A percentile compares a stretch with the other conserved stretches of the same genome.
phyloP scores from a whole-genome alignment of 2,329 filamentous ascomycete genomes.

The Cercospora sesami region DNA sequence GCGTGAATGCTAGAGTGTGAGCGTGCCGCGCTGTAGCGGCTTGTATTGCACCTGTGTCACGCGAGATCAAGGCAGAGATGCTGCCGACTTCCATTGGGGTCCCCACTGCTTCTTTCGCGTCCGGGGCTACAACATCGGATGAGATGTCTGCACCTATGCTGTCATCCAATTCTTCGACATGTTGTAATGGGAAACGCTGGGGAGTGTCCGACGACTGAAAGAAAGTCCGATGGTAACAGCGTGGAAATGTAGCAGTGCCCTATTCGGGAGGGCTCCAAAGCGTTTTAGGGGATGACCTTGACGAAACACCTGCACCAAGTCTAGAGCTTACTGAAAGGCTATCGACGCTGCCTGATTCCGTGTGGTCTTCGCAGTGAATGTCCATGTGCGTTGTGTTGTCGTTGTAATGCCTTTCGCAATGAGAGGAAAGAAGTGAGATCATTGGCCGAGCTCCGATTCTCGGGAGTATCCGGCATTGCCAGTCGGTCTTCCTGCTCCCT shows the following conservation, averaged over 20 bases:
- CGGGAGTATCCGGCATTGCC: background rate
- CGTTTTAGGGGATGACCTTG: background rate
- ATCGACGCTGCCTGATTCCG: background rate
- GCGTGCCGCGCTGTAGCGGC: background rate
- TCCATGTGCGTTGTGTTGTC: background rate
- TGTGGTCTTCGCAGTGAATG: background rate
- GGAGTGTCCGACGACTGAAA: background rate
- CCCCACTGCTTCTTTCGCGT: background rate
- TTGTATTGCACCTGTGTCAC: background rate
- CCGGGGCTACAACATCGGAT: background rate
- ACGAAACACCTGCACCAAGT: background rate
- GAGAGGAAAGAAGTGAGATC: background rate
- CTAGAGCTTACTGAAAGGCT: background rate
- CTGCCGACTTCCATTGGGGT: background rate
- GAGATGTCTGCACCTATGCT: background rate
- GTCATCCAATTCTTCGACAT: background rate
- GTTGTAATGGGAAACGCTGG: background rate
- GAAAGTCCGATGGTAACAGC: background rate
- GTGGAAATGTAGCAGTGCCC: background rate
- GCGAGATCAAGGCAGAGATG: background rate
- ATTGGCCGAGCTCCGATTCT: conserved; percentile 1
- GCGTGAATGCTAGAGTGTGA: background rate
- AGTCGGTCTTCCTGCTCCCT: background rate
- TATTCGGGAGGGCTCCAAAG: background rate
- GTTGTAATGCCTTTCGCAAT: background rate